These are phyloP conservation scores for Angomonas ambiguus DNA, from an alignment of 208 protist species.

Conservation along the genomic window DNA sequence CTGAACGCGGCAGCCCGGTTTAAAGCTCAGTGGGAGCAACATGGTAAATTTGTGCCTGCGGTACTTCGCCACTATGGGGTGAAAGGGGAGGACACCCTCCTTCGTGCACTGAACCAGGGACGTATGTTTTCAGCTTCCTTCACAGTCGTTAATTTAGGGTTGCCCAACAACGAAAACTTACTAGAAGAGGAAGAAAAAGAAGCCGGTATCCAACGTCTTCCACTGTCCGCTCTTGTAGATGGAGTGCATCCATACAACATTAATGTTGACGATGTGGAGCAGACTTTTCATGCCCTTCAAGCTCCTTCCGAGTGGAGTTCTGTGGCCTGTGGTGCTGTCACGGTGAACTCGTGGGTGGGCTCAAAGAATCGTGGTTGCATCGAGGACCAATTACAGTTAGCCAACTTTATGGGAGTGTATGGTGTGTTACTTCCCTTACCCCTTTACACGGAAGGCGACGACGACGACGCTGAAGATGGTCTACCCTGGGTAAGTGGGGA, in stretches of 20 bases:
- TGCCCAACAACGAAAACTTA: not conserved
- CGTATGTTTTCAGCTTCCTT: slow-evolving; percentile 33
- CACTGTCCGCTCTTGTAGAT: slow-evolving; percentile 16
- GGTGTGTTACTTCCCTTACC: slow-evolving; percentile 74
- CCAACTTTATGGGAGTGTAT: slow-evolving; percentile 57
- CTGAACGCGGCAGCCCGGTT: slow-evolving; percentile 28
- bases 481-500: too few species aligned
- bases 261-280: slow-evolving; percentile 1
- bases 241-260: not conserved
- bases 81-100: slow-evolving; percentile 23
- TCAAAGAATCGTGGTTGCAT: slow-evolving; percentile 18
- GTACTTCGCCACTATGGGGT: slow-evolving; percentile 52
- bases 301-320: slow-evolving; percentile 45
- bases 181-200: not conserved
- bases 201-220: not conserved
- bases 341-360: slow-evolving; percentile 30
- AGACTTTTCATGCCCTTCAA: slow-evolving; percentile 27
- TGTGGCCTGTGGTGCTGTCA: slow-evolving; percentile 35
- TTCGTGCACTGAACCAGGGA: slow-evolving; percentile 29
- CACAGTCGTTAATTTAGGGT: slow-evolving; percentile 25
- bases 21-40: slow-evolving; percentile 26
- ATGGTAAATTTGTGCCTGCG: slow-evolving; percentile 26
- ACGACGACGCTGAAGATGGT: slow-evolving; percentile 5
- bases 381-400: slow-evolving; percentile 56
- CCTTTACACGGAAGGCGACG: slow-evolving; percentile 7